Evolutionary conservation across 2,329 filamentous ascomycete species (phyloP).

Genomic region (Penicillium sp.): DNA sequence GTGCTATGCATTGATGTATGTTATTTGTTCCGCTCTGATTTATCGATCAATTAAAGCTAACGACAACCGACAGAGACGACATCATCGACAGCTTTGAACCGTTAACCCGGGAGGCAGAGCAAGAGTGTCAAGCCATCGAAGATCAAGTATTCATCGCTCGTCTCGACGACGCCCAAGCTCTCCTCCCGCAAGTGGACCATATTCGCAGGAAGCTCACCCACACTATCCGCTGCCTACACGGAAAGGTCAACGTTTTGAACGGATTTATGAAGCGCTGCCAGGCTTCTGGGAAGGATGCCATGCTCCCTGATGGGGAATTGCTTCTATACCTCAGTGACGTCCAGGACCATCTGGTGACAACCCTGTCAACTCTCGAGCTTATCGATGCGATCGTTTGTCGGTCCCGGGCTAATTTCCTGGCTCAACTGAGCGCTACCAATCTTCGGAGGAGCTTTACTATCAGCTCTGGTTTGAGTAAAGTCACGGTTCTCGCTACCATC

Average conservation of each 20-base stretch:
- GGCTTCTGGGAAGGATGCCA: constrained; percentile 70
- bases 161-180: constrained; percentile 77
- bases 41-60: neutral
- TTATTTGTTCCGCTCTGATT: constrained; percentile 5
- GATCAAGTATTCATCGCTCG: constrained; percentile 91
- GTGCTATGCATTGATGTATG: constrained; percentile 92
- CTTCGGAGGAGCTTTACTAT: constrained; percentile 79
- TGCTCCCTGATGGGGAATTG: constrained; percentile 90
- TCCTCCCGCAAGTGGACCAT: constrained; percentile 78
- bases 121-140: constrained; percentile 85
- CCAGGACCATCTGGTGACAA: constrained; percentile 96
- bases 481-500: constrained; percentile 87
- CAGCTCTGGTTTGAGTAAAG: constrained; percentile 85
- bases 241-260: constrained; percentile 92
- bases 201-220: constrained; percentile 91
- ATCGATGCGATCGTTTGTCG: constrained; percentile 96
- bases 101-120: constrained; percentile 75
- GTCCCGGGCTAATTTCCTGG: constrained; percentile 89
- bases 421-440: constrained; percentile 86
- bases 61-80: constrained; percentile 63
- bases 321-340: constrained; percentile 94
- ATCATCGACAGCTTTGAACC: constrained; percentile 94
- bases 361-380: constrained; percentile 88
- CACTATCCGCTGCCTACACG: constrained; percentile 80
- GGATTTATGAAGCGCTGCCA: constrained; percentile 98